These are phyloP conservation scores for Mallotus nudiflorus DNA, from an alignment of 345 rosid genomes.

Conservation along the genomic window DNA sequence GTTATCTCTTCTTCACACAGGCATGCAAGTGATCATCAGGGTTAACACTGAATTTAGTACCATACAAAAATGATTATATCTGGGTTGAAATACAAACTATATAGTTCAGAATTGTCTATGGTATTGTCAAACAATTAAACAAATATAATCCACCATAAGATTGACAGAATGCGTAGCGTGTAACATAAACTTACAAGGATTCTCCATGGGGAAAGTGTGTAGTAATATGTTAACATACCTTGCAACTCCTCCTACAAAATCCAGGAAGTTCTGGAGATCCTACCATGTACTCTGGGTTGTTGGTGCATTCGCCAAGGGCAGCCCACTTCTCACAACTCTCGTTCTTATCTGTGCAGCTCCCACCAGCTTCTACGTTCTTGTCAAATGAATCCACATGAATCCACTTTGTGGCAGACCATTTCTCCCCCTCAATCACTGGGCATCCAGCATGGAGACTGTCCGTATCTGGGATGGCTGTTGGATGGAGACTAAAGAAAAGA, in stretches of 20 bases:
- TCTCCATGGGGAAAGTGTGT: not conserved
- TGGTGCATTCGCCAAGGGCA: conserved; percentile 83
- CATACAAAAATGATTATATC: not conserved
- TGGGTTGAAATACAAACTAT: not conserved
- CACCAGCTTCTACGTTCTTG: conserved; percentile 49
- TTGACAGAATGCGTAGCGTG: too few species aligned
- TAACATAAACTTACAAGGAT: conserved; percentile 24
- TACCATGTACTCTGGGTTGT: conserved; percentile 81
- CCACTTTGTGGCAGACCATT: conserved; percentile 99
- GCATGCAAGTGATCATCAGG: too few species aligned
- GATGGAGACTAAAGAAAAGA: conserved; percentile 82
- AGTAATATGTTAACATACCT: conserved; percentile 54
- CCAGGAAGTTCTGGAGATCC: conserved; percentile 82
- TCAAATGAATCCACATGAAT: conserved; percentile 89
- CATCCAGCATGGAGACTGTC: conserved; percentile 86
- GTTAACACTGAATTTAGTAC: not conserved
- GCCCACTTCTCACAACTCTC: conserved; percentile 93
- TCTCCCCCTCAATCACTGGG: conserved; percentile 94
- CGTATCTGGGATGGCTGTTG: conserved; percentile 74
- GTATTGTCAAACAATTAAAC: not conserved
- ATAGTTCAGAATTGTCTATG: not conserved
- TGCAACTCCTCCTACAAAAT: conserved; percentile 82
- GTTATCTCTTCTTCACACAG: too few species aligned
- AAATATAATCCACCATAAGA: not conserved
- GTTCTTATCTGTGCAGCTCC: conserved; percentile 69